These are phyloP conservation scores for Aspergillus hortae DNA, from an alignment of 2,329 filamentous ascomycete species.

Conservation along the genomic window DNA sequence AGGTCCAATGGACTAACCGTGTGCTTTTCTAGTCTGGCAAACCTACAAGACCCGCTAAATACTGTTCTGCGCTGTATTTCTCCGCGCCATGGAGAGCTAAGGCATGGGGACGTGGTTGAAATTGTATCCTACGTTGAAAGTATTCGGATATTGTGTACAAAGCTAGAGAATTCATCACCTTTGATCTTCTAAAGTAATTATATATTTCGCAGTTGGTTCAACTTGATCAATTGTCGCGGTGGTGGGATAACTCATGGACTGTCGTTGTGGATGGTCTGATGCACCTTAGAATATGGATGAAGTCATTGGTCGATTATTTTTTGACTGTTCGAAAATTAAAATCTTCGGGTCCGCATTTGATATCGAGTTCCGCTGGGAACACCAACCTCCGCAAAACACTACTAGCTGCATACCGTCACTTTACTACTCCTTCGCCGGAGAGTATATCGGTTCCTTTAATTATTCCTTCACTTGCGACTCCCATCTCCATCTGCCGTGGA, in stretches of 20 bases:
- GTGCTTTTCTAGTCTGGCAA: conserved; percentile 57
- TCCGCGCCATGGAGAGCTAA: conserved; percentile 17
- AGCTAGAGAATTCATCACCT: conserved; percentile 33
- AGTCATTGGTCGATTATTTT: conserved; percentile 39
- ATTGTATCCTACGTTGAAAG: conserved; percentile 19
- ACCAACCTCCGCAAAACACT: neutral
- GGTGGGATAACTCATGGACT: neutral
- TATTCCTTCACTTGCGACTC: neutral
- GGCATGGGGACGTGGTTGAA: conserved; percentile 18
- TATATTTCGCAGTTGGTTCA: neutral
- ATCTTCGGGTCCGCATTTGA: conserved; percentile 31
- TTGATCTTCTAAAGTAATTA: conserved; percentile 15
- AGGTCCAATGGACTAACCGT: conserved; percentile 20
- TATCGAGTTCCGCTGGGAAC: conserved; percentile 4
- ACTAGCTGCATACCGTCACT: too few relatives aligned
- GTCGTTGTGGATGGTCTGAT: conserved; percentile 16
- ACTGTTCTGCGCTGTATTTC: conserved; percentile 15
- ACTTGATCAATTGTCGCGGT: conserved; percentile 6
- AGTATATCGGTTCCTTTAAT: neutral
- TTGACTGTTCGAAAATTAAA: conserved; percentile 35
- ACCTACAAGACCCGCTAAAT: conserved; percentile 58
- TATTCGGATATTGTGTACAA: conserved; percentile 37
- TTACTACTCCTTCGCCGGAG: neutral
- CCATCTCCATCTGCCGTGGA: conserved; percentile 3
- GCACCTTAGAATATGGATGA: conserved; percentile 36